Percentiles rank a stretch among this genome's conserved stretches.
These are phyloP conservation scores for Trichosanthes cucumerina DNA, from an alignment of 306 rosid genomes.

Conservation along the genomic window DNA sequence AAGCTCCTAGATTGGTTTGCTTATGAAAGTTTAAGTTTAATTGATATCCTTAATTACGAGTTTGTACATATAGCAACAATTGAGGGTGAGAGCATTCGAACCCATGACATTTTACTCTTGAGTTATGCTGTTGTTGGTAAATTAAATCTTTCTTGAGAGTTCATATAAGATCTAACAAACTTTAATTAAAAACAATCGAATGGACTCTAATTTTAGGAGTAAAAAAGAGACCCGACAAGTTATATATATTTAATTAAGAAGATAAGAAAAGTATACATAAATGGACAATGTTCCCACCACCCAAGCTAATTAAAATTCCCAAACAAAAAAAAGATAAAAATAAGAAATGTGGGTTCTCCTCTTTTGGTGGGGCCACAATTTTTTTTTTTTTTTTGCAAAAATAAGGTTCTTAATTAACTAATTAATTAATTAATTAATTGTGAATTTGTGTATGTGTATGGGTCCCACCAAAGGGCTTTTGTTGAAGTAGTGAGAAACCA, in stretches of 20 bases:
- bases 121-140: too few species aligned
- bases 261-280: slow-evolving; percentile 17
- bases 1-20: too few species aligned
- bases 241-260: background rate
- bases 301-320: slow-evolving; percentile 4
- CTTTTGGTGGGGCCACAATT: background rate
- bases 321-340: background rate
- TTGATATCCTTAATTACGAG: too few species aligned
- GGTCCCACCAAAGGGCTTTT: slow-evolving; percentile 23
- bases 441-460: slow-evolving; percentile 11
- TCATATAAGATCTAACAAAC: background rate
- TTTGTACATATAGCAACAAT: too few species aligned
- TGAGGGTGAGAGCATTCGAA: too few species aligned
- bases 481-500: slow-evolving; percentile 38
- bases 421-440: too few species aligned
- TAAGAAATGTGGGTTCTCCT: background rate
- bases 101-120: too few species aligned
- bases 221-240: background rate
- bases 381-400: too few species aligned
- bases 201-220: background rate
- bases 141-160: background rate
- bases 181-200: background rate
- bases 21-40: too few species aligned
- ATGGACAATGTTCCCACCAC: slow-evolving; percentile 29
- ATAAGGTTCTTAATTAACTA: background rate